Base-by-base conservation (phyloP, 1,284 basidiomycete genomes). In the Papiliotrema nemorosa region DNA sequence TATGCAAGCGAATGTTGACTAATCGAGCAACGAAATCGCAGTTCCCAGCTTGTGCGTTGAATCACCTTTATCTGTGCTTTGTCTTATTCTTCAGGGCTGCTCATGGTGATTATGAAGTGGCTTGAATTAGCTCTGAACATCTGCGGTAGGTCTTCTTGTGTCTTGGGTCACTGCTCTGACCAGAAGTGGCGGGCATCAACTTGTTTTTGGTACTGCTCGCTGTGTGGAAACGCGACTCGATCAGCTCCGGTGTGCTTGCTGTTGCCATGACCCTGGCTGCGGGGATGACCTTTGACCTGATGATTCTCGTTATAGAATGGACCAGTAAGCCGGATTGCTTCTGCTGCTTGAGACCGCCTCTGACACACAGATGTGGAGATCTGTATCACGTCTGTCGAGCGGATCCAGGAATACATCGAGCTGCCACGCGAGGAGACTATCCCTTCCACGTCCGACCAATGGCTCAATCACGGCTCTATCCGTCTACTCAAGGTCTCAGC, bases 321-420 rank as follows among this genome's bases (percentile, higher is more conserved):
- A 59, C 57, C 10, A 44, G 55, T 59, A 25, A 36, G 52, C 50
- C 12, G 9, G 10, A 33, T 33, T 14, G 2, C 22, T 20, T 39
- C 29, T 35, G 14, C n/a, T 18, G n/a, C 10, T 12, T 13, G n/a
- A n/a, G n/a, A n/a, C n/a, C n/a, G n/a, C n/a, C 24, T 18, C 44
- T 50, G 37, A 47, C 33, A n/a, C 14, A 14, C 41, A 55, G 53
- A 55, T 22, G 53, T 60, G 5, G 59, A 60, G 31, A 54, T 60
- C 47, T 47, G 47, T 20, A 57, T 87, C 2, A 85, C 86, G 66
- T 82, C 82, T 10, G 85, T 92, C 5, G 90, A 93, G 71, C 84
- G 90, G 52, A 79, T 91, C n/a, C 80, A 86, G 2, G 90, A 92
- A 75, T 92, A 90, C 64, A 80, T 91, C 22, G 81, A 87, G 49